phyloP scores from a whole-genome alignment of 331 rosid genomes.

The Malus hybrid region DNA sequence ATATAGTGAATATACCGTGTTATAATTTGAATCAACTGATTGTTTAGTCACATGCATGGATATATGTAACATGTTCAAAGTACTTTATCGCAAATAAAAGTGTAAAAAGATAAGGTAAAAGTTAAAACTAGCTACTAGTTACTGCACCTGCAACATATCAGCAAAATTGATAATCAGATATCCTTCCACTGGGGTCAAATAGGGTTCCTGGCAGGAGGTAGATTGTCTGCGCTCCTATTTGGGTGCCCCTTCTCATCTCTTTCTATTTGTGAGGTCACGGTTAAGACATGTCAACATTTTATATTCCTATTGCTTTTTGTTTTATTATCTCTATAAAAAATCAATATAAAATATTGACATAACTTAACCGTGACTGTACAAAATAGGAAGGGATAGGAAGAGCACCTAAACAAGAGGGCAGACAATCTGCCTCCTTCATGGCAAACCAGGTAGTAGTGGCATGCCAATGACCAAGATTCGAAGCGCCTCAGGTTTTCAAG shows the following conservation, averaged over 20 bases:
- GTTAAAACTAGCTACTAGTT: neutral
- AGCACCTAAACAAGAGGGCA: too few species aligned
- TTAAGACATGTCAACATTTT: too few species aligned
- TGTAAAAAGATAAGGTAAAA: neutral
- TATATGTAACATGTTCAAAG: neutral
- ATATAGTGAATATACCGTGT: neutral
- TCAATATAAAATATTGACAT: too few species aligned
- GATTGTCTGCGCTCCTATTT: too few species aligned
- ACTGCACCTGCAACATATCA: slow-evolving; percentile 22
- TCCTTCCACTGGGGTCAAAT: slow-evolving; percentile 15
- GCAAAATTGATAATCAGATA: slow-evolving; percentile 30
- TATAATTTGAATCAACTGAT: neutral
- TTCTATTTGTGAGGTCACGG: too few species aligned
- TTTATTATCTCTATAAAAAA: too few species aligned
- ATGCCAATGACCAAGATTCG: neutral
- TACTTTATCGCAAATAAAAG: too few species aligned
- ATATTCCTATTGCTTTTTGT: too few species aligned
- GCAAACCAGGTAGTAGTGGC: slow-evolving; percentile 11
- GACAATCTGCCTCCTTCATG: neutral
- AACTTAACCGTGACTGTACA: too few species aligned
- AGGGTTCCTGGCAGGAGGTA: slow-evolving; percentile 3
- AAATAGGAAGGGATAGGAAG: too few species aligned
- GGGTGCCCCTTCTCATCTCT: too few species aligned
- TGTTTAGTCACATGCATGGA: neutral
- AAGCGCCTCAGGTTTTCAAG: neutral